These are phyloP conservation scores for Aureobasidium melanogenum DNA, from an alignment of 2,329 filamentous ascomycete genomes.

Conservation along the genomic window DNA sequence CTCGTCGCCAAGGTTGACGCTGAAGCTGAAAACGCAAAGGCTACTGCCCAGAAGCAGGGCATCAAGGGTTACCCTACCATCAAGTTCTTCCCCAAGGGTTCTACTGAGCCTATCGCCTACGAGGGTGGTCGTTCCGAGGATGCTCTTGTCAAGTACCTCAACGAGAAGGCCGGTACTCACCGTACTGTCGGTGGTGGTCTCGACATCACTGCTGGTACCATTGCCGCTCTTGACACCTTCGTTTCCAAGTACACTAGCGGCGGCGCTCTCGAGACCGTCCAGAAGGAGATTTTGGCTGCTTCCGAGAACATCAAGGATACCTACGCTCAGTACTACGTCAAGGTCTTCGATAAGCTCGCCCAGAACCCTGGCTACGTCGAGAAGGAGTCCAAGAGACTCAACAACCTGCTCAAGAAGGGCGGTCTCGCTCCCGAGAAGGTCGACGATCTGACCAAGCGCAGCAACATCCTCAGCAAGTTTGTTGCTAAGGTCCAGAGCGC, in stretches of 20 bases:
- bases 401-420: slow-evolving; percentile 76
- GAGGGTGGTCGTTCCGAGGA: slow-evolving; percentile 66
- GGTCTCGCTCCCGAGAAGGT: slow-evolving; percentile 76
- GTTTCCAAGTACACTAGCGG: slow-evolving; percentile 62
- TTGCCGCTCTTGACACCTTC: slow-evolving; percentile 67
- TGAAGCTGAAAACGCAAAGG: slow-evolving; percentile 78
- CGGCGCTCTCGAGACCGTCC: slow-evolving; percentile 54
- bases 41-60: slow-evolving; percentile 63
- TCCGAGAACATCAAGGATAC: slow-evolving; percentile 62
- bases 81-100: slow-evolving; percentile 90
- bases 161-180: slow-evolving; percentile 81
- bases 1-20: slow-evolving; percentile 93
- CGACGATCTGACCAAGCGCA: slow-evolving; percentile 77
- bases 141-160: slow-evolving; percentile 72
- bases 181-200: slow-evolving; percentile 73
- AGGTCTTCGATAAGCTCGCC: slow-evolving; percentile 76
- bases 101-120: slow-evolving; percentile 63
- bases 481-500: slow-evolving; percentile 40
- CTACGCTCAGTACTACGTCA: slow-evolving; percentile 90
- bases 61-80: slow-evolving; percentile 90
- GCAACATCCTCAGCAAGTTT: slow-evolving; percentile 81
- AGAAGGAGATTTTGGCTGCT: slow-evolving; percentile 63
- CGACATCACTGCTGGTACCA: slow-evolving; percentile 68
- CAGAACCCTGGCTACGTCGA: slow-evolving; percentile 68
- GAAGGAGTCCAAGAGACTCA: slow-evolving; percentile 77